Conservation (phyloP, 495 filamentous ascomycete genomes). For the Penicillium dipodomyicola region DNA sequence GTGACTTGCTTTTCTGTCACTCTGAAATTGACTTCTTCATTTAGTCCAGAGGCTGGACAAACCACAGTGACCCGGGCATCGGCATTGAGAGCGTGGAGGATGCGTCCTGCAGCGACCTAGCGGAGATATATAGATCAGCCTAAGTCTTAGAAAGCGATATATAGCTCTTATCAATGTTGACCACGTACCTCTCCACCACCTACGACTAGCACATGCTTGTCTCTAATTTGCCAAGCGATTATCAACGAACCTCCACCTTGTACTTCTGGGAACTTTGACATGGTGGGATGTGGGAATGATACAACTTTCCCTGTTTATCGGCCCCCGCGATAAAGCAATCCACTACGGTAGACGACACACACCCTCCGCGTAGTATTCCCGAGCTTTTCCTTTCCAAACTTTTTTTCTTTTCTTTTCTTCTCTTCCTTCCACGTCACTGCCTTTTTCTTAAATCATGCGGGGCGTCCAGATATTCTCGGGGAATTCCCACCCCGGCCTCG, state of each 20-base stretch:
- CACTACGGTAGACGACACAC: constrained; percentile 19
- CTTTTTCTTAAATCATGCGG: constrained; percentile 49
- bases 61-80: constrained; percentile 87
- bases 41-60: constrained; percentile 73
- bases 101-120: constrained; percentile 92
- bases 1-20: constrained; percentile 68
- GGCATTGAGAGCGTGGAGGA: constrained; percentile 88
- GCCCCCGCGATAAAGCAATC: background rate
- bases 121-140: constrained; percentile 16
- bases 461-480: constrained; percentile 70
- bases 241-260: constrained; percentile 90
- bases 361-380: constrained; percentile 19
- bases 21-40: constrained; percentile 82
- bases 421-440: constrained; percentile 19
- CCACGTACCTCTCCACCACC: constrained; percentile 83
- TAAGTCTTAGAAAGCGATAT: constrained; percentile 1
- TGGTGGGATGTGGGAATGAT: constrained; percentile 30
- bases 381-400: constrained; percentile 21
- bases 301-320: background rate
- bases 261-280: constrained; percentile 71
- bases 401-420: constrained; percentile 14
- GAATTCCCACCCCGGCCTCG: constrained; percentile 64
- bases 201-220: constrained; percentile 80
- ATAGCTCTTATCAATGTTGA: background rate
- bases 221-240: constrained; percentile 87